Evolutionary conservation across 2,329 filamentous ascomycete species (phyloP).

Genomic region (Colletotrichum lupini): DNA sequence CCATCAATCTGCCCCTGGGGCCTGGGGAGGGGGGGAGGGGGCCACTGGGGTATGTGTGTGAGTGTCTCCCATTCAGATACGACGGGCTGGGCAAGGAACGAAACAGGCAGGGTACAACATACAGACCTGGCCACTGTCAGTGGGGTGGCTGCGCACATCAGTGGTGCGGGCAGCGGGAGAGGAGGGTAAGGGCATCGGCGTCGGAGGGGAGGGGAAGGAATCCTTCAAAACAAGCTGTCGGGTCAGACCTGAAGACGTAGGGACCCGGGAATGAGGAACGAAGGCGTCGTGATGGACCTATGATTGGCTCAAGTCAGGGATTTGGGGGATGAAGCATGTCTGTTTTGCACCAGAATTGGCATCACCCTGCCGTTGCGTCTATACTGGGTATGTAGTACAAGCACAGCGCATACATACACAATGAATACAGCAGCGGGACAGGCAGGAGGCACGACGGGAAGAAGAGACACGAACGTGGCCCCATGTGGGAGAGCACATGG

Average conservation of each 20-base stretch:
- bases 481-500: not conserved
- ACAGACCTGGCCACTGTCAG: slow-evolving; percentile 11
- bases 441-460: not conserved
- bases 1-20: not conserved
- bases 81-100: not conserved
- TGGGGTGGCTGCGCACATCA: slow-evolving; percentile 29
- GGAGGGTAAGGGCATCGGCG: slow-evolving; percentile 16
- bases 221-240: slow-evolving; percentile 36
- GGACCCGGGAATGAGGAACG: slow-evolving; percentile 36
- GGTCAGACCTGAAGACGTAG: slow-evolving; percentile 33
- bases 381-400: not conserved
- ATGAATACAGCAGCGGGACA: not conserved
- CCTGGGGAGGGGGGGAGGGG: too few species aligned
- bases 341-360: slow-evolving; percentile 15
- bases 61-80: not conserved
- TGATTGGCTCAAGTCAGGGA: slow-evolving; percentile 21
- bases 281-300: slow-evolving; percentile 18
- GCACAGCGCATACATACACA: not conserved
- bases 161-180: slow-evolving; percentile 20
- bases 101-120: slow-evolving; percentile 6
- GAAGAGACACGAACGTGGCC: not conserved
- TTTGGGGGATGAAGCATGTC: slow-evolving; percentile 12
- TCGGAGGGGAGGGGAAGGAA: slow-evolving; percentile 25
- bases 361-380: not conserved
- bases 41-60: too few species aligned